A percentile compares a stretch with the other conserved stretches of the same genome.
phyloP scores from a whole-genome alignment of 2,329 filamentous ascomycete genomes.

The Berkeleyomyces rouxiae region DNA sequence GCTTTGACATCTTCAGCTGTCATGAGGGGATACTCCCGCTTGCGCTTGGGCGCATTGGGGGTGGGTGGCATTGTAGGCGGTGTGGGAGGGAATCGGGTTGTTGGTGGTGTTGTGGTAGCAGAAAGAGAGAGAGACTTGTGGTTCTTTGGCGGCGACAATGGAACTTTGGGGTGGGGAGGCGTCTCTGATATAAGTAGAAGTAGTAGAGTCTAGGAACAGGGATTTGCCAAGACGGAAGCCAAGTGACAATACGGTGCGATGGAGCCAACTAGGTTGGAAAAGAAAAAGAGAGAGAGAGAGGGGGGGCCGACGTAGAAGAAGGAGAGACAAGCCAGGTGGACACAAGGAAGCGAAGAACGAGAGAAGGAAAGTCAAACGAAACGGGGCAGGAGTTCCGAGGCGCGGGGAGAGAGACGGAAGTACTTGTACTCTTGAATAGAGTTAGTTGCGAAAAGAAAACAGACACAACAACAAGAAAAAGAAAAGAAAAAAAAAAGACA shows the following conservation, averaged over 20 bases:
- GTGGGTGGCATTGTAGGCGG: conserved; percentile 1
- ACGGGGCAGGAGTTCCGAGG: neutral
- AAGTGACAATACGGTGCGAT: too few species aligned
- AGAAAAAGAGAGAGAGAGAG: neutral
- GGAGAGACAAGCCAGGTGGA: neutral
- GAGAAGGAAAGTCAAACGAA: neutral
- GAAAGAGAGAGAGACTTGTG: neutral
- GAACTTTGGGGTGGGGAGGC: too few species aligned
- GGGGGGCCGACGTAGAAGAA: neutral
- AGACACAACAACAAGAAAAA: neutral
- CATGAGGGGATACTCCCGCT: conserved; percentile 23
- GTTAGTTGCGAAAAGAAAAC: too few species aligned
- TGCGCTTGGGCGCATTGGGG: conserved; percentile 12
- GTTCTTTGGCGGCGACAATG: too few species aligned
- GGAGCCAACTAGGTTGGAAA: neutral
- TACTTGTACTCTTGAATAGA: too few species aligned
- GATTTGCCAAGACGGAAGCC: too few species aligned
- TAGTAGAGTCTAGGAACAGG: too few species aligned
- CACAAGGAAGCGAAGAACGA: neutral
- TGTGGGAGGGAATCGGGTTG: neutral
- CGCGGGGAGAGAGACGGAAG: too few species aligned
- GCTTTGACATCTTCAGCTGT: conserved; percentile 37
- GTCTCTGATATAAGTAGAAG: too few species aligned
- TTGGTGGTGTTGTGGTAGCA: neutral
- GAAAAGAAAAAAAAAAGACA: neutral